These are phyloP conservation scores for Calocybe gangraenosa DNA, from an alignment of 768 basidiomycete genomes.

Conservation along the genomic window DNA sequence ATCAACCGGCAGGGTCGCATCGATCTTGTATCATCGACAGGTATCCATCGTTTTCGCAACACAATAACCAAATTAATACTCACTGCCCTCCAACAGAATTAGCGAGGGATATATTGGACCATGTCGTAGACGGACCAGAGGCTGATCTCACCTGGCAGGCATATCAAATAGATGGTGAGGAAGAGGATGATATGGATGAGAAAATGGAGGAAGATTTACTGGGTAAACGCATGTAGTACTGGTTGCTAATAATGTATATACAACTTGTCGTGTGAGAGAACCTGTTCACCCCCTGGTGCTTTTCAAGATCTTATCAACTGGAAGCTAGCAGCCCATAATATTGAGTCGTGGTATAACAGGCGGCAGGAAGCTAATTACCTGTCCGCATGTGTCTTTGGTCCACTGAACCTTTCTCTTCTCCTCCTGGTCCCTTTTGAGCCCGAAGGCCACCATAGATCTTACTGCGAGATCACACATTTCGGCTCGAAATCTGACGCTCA, in stretches of 20 bases:
- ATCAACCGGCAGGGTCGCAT: constrained; percentile 33
- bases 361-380: constrained; percentile 24
- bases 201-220: constrained; percentile 52
- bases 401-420: constrained; percentile 45
- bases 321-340: neutral
- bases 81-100: constrained; percentile 35
- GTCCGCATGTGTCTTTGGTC: constrained; percentile 53
- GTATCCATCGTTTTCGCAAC: constrained; percentile 25
- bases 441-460: constrained; percentile 36
- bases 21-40: constrained; percentile 42
- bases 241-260: constrained; percentile 1
- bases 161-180: constrained; percentile 46
- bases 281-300: constrained; percentile 1
- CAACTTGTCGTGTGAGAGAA: neutral
- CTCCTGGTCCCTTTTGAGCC: constrained; percentile 26
- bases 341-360: neutral
- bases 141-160: constrained; percentile 61
- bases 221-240: constrained; percentile 19
- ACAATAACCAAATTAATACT: constrained; percentile 1
- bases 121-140: constrained; percentile 71
- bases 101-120: constrained; percentile 56
- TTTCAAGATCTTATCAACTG: constrained; percentile 12
- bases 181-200: constrained; percentile 43
- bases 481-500: constrained; percentile 43
- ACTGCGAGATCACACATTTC: constrained; percentile 50